Conservation (phyloP, 345 rosid species). For the Odontarrhena argentea region DNA sequence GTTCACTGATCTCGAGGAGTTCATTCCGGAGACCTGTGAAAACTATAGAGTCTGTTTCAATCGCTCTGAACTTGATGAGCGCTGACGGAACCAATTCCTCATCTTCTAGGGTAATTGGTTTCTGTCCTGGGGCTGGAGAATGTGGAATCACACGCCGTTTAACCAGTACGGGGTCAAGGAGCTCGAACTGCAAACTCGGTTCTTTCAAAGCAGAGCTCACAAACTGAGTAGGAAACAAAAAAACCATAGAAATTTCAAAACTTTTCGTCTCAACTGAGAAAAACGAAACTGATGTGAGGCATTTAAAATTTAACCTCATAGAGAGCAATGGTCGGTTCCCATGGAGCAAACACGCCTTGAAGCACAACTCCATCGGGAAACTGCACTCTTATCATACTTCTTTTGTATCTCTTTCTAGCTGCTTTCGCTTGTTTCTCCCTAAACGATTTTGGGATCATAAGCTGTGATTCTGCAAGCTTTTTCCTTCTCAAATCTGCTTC, state of each 20-base stretch:
- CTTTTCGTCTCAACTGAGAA: neutral
- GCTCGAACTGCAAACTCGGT: conserved; percentile 76
- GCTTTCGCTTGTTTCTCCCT: conserved; percentile 92
- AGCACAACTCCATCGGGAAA: conserved; percentile 94
- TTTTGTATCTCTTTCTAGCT: conserved; percentile 61
- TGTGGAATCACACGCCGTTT: conserved; percentile 70
- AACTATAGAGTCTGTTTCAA: conserved; percentile 62
- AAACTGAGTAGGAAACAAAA: conserved; percentile 51
- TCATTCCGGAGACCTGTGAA: conserved; percentile 60
- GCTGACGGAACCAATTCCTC: conserved; percentile 91
- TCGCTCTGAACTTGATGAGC: conserved; percentile 74
- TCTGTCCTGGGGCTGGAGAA: conserved; percentile 54
- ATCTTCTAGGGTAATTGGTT: conserved; percentile 62
- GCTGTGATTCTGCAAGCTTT: conserved; percentile 82
- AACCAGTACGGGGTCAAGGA: conserved; percentile 65
- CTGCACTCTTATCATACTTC: conserved; percentile 74
- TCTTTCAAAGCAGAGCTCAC: conserved; percentile 85
- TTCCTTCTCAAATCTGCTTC: conserved; percentile 87
- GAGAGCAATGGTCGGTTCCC: conserved; percentile 79
- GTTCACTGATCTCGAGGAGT: too few relatives aligned
- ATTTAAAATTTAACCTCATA: conserved; percentile 59
- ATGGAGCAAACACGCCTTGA: conserved; percentile 87
- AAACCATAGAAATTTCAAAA: neutral
- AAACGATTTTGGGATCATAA: conserved; percentile 81
- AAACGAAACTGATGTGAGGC: neutral